Evolutionary conservation across 164 flowering plant genomes (phyloP), one percentile per base, ranked within the genome.

Genomic region (Aristolochia fimbriata): DNA sequence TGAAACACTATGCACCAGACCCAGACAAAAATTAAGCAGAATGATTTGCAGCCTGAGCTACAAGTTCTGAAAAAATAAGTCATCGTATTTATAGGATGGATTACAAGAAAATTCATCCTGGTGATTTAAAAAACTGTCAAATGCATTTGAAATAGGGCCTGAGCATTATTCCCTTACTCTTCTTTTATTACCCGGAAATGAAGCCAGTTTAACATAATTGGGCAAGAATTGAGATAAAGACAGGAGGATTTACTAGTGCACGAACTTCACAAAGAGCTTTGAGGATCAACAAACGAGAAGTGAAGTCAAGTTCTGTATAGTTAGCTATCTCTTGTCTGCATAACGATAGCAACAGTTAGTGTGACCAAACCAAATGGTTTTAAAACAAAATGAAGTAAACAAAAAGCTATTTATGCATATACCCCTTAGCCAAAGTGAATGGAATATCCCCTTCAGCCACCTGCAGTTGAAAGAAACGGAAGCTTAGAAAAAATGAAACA

Each of bases 261-360:
- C 98, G 86, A 33, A 85, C 33, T 78, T 92, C 98, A 81, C 96
- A 88, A 52, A 92, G 89, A 51, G 96, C 95, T 72, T 88, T 92
- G 22, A 92, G 77, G 51, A 92, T 70, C 31, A 73, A 64, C 27
- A 92, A 68, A 21, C 98, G 91, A 55, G 49, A 61, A 51, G 71
- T 71, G 53, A 96, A 85, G 66, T 82, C 81, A 57, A 92, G 82
- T 58, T 79, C 83, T 62, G 76, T 81, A 76, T 92, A 92, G 58
- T 30, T 66, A 22, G 76, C 63, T 60, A 81, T 75, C 76, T 85
- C 96, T 74, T 74, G 78, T 51, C 98, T 92, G 82, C 74, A 75
- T n/a, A 73, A 66, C n/a, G n/a, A 27, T 27, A 21, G 33, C 51
- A 65, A 23, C 30, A 2, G 19, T 56, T 30, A 43, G 60, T 19